These are phyloP conservation scores for Phytophthora ohioensis DNA, from an alignment of 352 stramenopile genomes.

Conservation along the genomic window DNA sequence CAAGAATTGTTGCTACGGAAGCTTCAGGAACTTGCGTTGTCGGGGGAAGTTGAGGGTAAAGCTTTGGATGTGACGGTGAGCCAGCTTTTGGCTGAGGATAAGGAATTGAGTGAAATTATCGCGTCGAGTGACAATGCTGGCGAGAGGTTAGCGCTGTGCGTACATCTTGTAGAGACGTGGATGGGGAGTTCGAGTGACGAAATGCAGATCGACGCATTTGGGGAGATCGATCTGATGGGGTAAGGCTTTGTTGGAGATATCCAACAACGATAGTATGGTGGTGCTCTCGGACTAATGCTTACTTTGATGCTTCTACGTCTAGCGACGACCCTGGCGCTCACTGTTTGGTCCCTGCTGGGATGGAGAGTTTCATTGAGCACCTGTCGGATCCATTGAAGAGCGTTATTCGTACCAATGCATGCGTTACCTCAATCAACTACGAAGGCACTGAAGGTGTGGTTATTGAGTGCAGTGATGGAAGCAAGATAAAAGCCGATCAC, in stretches of 20 bases:
- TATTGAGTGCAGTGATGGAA: slow-evolving; percentile 42
- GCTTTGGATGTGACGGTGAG: slow-evolving; percentile 45
- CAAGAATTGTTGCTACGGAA: slow-evolving; percentile 53
- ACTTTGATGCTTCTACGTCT: background rate
- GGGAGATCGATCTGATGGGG: slow-evolving; percentile 58
- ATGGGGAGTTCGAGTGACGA: slow-evolving; percentile 53
- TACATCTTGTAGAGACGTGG: slow-evolving; percentile 62
- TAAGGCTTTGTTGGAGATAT: slow-evolving; percentile 9
- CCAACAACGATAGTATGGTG: background rate
- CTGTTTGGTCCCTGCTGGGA: slow-evolving; percentile 52
- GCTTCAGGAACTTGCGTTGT: slow-evolving; percentile 43
- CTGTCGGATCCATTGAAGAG: slow-evolving; percentile 38
- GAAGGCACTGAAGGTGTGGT: slow-evolving; percentile 25
- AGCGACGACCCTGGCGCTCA: slow-evolving; percentile 63
- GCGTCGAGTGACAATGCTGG: slow-evolving; percentile 24
- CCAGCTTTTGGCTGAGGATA: slow-evolving; percentile 28
- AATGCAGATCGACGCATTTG: slow-evolving; percentile 61
- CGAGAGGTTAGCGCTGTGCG: slow-evolving; percentile 42
- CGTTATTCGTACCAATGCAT: slow-evolving; percentile 33
- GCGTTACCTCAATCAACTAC: slow-evolving; percentile 39
- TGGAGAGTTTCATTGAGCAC: slow-evolving; percentile 51
- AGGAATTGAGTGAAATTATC: slow-evolving; percentile 25
- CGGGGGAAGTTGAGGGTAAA: slow-evolving; percentile 18
- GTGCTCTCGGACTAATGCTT: background rate
- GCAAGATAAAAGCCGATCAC: slow-evolving; percentile 37